Evolutionary conservation across 2,329 filamentous ascomycete species (phyloP).

Genomic region (Escovopsis sp.): DNA sequence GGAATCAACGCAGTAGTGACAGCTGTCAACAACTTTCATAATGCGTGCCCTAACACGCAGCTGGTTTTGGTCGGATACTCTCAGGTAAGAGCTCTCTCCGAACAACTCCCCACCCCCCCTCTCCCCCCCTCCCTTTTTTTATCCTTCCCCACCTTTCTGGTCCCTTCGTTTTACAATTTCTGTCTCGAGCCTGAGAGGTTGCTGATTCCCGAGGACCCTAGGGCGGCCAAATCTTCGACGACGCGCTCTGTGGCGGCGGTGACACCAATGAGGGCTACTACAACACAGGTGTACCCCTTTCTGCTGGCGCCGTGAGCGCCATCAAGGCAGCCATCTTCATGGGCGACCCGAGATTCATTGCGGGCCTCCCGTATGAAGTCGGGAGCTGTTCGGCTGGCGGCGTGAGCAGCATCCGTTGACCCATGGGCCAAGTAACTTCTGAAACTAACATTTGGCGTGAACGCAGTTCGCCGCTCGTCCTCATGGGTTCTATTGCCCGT

Average conservation of each 20-base stretch:
- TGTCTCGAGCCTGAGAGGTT: no score
- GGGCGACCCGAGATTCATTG: slow-evolving; percentile 43
- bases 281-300: slow-evolving; percentile 26
- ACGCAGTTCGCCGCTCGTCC: slow-evolving; percentile 44
- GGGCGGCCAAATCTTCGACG: slow-evolving; percentile 49
- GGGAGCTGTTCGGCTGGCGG: slow-evolving; percentile 28
- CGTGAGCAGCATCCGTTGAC: slow-evolving; percentile 25
- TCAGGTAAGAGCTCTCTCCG: no score
- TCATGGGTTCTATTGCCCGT: slow-evolving; percentile 40
- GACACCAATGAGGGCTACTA: slow-evolving; percentile 29
- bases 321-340: slow-evolving; percentile 51
- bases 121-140: no score
- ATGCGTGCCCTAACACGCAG: slow-evolving; percentile 38
- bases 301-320: slow-evolving; percentile 31
- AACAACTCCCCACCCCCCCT: no score
- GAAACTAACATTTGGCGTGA: not conserved
- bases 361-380: slow-evolving; percentile 41
- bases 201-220: slow-evolving; percentile 11
- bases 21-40: slow-evolving; percentile 41
- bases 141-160: no score
- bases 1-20: slow-evolving; percentile 3
- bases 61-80: slow-evolving; percentile 48
- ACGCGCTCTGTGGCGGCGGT: slow-evolving; percentile 45
- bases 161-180: no score
- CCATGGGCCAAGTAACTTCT: not conserved